Evolutionary conservation across 106 monocot species (phyloP).

Genomic region (Narthecium ossifragum): DNA sequence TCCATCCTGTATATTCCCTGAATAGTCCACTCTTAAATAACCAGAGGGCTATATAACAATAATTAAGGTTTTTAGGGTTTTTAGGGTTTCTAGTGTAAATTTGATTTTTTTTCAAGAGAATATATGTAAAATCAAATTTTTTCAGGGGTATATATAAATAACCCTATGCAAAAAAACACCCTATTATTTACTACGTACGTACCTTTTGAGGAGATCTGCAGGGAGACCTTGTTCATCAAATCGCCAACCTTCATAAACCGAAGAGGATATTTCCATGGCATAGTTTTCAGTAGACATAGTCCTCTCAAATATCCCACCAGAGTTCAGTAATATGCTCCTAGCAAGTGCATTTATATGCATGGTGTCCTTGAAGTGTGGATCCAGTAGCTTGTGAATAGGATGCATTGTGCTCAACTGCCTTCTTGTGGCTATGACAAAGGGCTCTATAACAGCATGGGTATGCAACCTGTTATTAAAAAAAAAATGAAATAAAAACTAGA

Average conservation of each 20-base stretch:
- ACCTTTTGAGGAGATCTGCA: slow-evolving; percentile 72
- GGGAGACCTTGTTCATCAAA: slow-evolving; percentile 67
- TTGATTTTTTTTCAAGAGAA: too few relatives aligned
- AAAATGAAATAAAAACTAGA: background rate
- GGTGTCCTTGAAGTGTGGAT: slow-evolving; percentile 78
- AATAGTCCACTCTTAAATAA: too few relatives aligned
- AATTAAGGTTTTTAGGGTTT: too few relatives aligned
- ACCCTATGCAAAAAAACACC: too few relatives aligned
- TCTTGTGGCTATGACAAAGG: slow-evolving; percentile 62
- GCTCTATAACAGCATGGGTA: slow-evolving; percentile 68
- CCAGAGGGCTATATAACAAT: too few relatives aligned
- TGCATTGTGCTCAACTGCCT: slow-evolving; percentile 73
- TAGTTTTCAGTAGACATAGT: slow-evolving; percentile 62
- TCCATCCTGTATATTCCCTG: too few relatives aligned
- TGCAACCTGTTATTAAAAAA: too few relatives aligned
- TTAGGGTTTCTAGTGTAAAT: too few relatives aligned
- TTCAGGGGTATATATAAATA: too few relatives aligned
- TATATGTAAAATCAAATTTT: too few relatives aligned
- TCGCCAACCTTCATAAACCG: slow-evolving; percentile 51
- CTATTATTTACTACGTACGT: too few relatives aligned
- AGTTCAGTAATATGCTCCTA: slow-evolving; percentile 43
- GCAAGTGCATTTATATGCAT: slow-evolving; percentile 71
- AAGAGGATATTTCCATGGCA: slow-evolving; percentile 51
- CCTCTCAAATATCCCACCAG: slow-evolving; percentile 72
- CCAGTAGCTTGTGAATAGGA: slow-evolving; percentile 59